These are phyloP conservation scores for Noccaea bulbosa DNA, from an alignment of 345 rosid species.

Conservation along the genomic window DNA sequence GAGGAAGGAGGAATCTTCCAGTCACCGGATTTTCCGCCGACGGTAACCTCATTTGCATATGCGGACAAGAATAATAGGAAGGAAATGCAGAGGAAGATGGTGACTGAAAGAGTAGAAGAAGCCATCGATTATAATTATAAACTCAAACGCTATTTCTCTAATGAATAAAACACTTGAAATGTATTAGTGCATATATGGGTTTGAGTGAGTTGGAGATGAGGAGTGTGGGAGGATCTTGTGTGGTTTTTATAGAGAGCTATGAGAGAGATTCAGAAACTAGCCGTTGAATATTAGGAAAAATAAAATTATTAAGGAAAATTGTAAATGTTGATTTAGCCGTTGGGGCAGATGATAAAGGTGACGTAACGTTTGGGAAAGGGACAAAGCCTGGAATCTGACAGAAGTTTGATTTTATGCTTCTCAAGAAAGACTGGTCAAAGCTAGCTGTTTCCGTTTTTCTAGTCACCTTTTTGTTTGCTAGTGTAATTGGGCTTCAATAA, in stretches of 20 bases:
- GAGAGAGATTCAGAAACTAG: slow-evolving; percentile 26
- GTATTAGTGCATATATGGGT: neutral
- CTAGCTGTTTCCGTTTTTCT: slow-evolving; percentile 27
- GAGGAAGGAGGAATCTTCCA: slow-evolving; percentile 67
- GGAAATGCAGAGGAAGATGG: slow-evolving; percentile 24
- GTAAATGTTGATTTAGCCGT: slow-evolving; percentile 37
- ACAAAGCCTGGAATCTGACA: slow-evolving; percentile 17
- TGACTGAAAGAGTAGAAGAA: slow-evolving; percentile 20
- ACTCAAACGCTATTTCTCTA: neutral
- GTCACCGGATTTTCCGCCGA: slow-evolving; percentile 62
- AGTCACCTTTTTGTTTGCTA: neutral
- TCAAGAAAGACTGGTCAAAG: slow-evolving; percentile 37
- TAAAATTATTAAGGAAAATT: neutral
- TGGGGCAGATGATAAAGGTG: slow-evolving; percentile 13
- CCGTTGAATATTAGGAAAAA: slow-evolving; percentile 17
- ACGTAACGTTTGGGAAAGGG: slow-evolving; percentile 36
- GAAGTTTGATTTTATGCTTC: slow-evolving; percentile 7
- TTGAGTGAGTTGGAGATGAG: slow-evolving; percentile 2
- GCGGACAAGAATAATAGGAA: slow-evolving; percentile 8
- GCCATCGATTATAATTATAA: slow-evolving; percentile 22
- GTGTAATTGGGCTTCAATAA: neutral
- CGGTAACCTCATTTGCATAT: slow-evolving; percentile 53
- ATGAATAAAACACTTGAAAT: neutral
- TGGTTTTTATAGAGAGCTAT: slow-evolving; percentile 27
- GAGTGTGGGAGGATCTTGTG: neutral